Evolutionary conservation across 768 basidiomycete genomes (phyloP).

Genomic region (Piloderma croceum): DNA sequence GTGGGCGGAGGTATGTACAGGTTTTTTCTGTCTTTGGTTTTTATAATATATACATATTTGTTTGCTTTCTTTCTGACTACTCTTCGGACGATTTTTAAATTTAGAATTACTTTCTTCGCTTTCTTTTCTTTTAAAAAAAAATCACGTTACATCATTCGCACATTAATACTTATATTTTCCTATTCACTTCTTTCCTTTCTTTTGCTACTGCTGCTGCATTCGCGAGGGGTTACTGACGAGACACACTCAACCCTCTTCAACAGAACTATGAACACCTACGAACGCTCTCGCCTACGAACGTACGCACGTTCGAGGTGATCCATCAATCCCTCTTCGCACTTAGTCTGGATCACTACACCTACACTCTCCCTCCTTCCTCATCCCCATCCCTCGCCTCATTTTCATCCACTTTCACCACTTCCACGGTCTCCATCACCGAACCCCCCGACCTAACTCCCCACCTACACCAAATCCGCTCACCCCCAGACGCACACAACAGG

Average conservation of each 20-base stretch:
- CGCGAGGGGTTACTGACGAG: too few relatives aligned
- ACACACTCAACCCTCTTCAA: too few relatives aligned
- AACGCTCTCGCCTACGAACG: slow-evolving; percentile 61
- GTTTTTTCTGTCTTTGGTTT: slow-evolving; percentile 1
- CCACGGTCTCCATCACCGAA: slow-evolving; percentile 30
- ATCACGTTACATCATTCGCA: background rate
- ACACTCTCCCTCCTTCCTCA: slow-evolving; percentile 24
- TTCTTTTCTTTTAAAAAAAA: background rate
- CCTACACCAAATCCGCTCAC: slow-evolving; percentile 65
- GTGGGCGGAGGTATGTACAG: slow-evolving; percentile 64
- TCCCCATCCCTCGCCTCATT: slow-evolving; percentile 19
- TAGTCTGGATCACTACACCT: slow-evolving; percentile 73
- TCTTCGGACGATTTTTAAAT: too few relatives aligned
- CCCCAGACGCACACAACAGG: slow-evolving; percentile 63
- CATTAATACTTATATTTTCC: too few relatives aligned
- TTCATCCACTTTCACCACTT: slow-evolving; percentile 18
- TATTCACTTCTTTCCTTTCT: too few relatives aligned
- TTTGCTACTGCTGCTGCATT: too few relatives aligned
- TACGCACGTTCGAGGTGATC: slow-evolving; percentile 52
- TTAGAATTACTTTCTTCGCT: too few relatives aligned
- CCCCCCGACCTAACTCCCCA: slow-evolving; percentile 57
- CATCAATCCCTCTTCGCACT: slow-evolving; percentile 74
- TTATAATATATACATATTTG: slow-evolving; percentile 1
- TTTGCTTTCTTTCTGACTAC: too few relatives aligned
- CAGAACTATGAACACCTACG: slow-evolving; percentile 73